Evolutionary conservation across 169 alveolate genomes (phyloP), one percentile per base, ranked within the genome.

Genomic region (Cryptosporidium muris): DNA sequence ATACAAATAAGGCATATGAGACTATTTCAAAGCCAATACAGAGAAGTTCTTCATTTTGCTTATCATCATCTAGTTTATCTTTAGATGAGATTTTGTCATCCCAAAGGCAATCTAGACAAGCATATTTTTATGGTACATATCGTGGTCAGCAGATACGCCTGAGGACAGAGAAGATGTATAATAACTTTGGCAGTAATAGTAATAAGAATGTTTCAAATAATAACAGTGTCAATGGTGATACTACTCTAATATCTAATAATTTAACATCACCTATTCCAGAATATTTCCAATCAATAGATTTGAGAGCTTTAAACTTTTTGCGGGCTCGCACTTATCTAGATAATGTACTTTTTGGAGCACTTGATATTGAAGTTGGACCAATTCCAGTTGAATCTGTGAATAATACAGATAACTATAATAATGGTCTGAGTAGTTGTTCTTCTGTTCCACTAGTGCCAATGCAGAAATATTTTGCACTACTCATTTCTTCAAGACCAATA

Each of bases 401-500:
- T 53, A 53, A 53, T 37, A 53, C 63, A 5, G 34, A 6, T 8
- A 49, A 49, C n/a, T 11, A 1, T 49, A 49, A 49, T n/a, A 49
- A 49, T 49, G 56, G 56, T 11, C 11, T 11, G 11, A 49, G 2
- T 49, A 1, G 56, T 49, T 11, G 56, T 11, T 11, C 16, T n/a
- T 5, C 3, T 37, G 34, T 68, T 6, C 63, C 85, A 12, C 37
- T 74, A 11, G 36, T 48, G 16, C 38, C 74, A 4, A 8, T 74
- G 2, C 67, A 58, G n/a, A 74, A 74, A n/a, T 74, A 47, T 63
- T 74, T 74, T 48, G 85, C 85, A 1, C 34, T 74, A 11, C 25
- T 74, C 14, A 74, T 74, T n/a, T 74, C 85, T 2, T 74, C 85
- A 16, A 74, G 85, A 25, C 85, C 85, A 1, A 74, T 74, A 2